Evolutionary conservation across 176 grass and related monocot genomes (phyloP), one percentile per base, ranked within the genome.

Genomic region (Coix lacrymajobi): DNA sequence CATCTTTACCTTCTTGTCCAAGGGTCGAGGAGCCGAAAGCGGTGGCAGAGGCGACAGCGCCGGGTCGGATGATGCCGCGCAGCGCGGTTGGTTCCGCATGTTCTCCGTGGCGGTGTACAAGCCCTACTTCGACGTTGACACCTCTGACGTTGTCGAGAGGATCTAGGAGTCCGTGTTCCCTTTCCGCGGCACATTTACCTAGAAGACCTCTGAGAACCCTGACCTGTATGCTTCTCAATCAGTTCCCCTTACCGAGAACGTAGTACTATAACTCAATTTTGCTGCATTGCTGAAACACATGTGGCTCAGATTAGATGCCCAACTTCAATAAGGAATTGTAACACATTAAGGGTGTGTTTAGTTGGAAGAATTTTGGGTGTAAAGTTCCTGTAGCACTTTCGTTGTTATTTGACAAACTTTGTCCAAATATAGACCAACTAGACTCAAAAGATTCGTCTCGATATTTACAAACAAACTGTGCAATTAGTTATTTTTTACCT

Each of bases 121-220:
- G 82, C 85, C 89, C 65, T 99, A 94, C 79, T 99, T 99, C 77
- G 93, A 99, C 46, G 83, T 96, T 0, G 97, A 99, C 81, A 94
- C 97, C 36, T 85, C 93, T 22, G 93, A 99, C 71, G 97, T 99
- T 16, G 77, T 99, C 64, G 93, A 94, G 85, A 89, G 93, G 87
- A 96, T 99, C 70, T 90, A 80, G 87, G 97, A 99, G 31, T 99
- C 97, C 5, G 83, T 99, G 44, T 96, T 96, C 78, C 97, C 97
- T 44, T 96, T 99, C 83, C 92, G 85, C 32, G 93, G 93, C 52
- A 92, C 72, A n/a, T 99, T 99, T 83, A 95, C 90, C 11, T 93
- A 99, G 69, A 99, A 90, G 87, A 99, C 91, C 58, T 88, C 97
- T 3, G 91, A 99, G 22, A 90, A 92, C 57, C 93, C 97, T 25